Base-by-base conservation (phyloP, 148 eudicot species). In the Heliosperma pusillum region DNA sequence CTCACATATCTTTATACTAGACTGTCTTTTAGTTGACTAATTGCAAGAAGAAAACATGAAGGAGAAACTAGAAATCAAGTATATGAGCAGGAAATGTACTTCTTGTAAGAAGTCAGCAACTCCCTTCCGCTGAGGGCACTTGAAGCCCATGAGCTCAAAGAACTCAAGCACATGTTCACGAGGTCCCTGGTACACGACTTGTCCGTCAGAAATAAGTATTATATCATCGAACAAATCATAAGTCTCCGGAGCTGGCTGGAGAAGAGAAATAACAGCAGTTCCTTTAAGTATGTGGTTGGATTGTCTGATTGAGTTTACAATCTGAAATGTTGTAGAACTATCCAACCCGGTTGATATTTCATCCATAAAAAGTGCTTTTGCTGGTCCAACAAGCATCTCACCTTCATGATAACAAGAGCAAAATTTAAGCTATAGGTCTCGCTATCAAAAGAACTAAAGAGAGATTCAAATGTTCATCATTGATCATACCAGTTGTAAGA, bases 371-470 rank as follows among this genome's bases (percentile, higher is more conserved):
- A 91, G 85, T 47, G 92, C 93, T 80, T 87, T 85, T 55, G 93
- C 89, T 72, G 97, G 97, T 61, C 98, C 98, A 70, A 93, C 98
- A 77, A 93, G 44, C 97, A 93, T 93, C 69, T 93, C 98, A 50
- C 94, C 94, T 93, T 86, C 44, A 81, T 63, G 21, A 56, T 69
- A 50, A 25, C 4, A 33, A 63, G 24, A 9, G 4, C 40, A 50
- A 63, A 73, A 62, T 22, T 11, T 69, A 19, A 36, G 57, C 30
- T 21, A 62, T 10, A 17, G 1, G 44, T 71, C 0, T 60, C 71
- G 10, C 55, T 21, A n/a, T 27, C 1, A 44, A 64, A 20, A 21
- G 44, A 40, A 64, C 13, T n/a, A 44, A 45, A 20, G 17, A 17
- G 24, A 44, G 25, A 24, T 63, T 67, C 55, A 47, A 57, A 17